Evolutionary conservation across 768 basidiomycete species (phyloP), one percentile per base, ranked within the genome.

Genomic region (Coprinopsis sp.): DNA sequence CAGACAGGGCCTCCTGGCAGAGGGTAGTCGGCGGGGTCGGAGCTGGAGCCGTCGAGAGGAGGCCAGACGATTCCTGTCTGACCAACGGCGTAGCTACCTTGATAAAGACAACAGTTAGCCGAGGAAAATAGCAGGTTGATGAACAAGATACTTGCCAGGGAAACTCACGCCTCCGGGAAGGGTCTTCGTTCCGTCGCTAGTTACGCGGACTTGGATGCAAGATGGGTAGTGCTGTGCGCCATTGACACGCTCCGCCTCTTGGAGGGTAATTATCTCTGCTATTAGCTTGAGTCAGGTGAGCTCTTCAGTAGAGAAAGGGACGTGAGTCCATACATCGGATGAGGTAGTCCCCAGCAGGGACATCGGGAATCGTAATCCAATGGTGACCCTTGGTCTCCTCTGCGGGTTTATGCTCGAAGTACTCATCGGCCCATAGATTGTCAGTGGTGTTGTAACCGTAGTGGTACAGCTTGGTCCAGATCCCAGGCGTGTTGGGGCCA

Each of bases 141-240:
- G n/a, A n/a, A n/a, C n/a, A n/a, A n/a, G n/a, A n/a, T 25, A 39
- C 28, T 42, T 41, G 42, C 47, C 54, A 24, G 54, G 54, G 54
- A 55, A 55, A n/a, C 28, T 33, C 14, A 47, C 40, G 23, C 51
- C 54, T 5, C 51, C 51, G 23, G 54, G 51, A 2, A 43, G 54
- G 14, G 28, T 36, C 21, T 46, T 33, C 13, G 41, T 52, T 23
- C 54, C 54, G 31, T 43, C 30, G 2, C 51, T 44, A 13, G 62
- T 65, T 27, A 71, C 62, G 37, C 53, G 59, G 51, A 71, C 50
- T 53, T 71, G 70, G 54, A 53, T 68, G 61, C 70, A 72, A n/a
- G 64, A 66, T 61, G 68, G 68, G 58, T 69, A 70, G 56, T 63
- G 60, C 63, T 71, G 70, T 16, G 70, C 70, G 13, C 69, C 70